Base-by-base conservation (phyloP, 169 alveolate species). In the Plasmodium sp. region DNA sequence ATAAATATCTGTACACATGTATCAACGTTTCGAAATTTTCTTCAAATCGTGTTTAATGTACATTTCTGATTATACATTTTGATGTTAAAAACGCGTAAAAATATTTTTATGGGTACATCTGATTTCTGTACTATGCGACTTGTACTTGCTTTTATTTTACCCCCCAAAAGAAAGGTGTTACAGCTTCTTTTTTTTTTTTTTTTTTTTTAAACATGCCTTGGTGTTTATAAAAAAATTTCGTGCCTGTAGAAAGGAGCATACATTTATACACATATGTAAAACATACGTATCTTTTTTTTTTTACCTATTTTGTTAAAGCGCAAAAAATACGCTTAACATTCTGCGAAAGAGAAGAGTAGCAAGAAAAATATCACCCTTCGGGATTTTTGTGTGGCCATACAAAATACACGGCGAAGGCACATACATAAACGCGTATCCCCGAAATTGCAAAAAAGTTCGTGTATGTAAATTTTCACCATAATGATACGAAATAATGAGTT, bases 401-500 rank as follows among this genome's bases (percentile, higher is more conserved):
- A 51, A 16, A 16, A 51, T 81, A 51, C 71, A 12, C 39, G 18
- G 39, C 9, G 39, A 56, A 39, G 7, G 79, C n/a, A 18, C 39
- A 27, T 51, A 10, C 6, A 31, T 81, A 81, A 81, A 34, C 12
- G 18, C 22, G 72, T 12, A 81, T 54, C 62, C 36, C 22, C 41
- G 39, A 22, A 16, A 6, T 75, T 39, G n/a, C 71, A 31, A 54
- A 81, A 81, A 54, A 54, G 51, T 2, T 31, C 56, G 27, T 22
- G 27, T 16, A 9, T 83, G 18, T 67, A 83, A 16, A 39, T 83
- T 83, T 41, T 67, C 33, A n/a, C 27, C 77, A 84, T 36, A 80
- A 88, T 88, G 91, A 74, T 41, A 81, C 48, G 10, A 12, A 80
- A 43, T 18, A 88, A 79, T 31, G 75, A 88, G 31, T 12, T 39